phyloP scores from a whole-genome alignment of 1,139 yeast species.

The Blastobotrys buckinghamii region DNA sequence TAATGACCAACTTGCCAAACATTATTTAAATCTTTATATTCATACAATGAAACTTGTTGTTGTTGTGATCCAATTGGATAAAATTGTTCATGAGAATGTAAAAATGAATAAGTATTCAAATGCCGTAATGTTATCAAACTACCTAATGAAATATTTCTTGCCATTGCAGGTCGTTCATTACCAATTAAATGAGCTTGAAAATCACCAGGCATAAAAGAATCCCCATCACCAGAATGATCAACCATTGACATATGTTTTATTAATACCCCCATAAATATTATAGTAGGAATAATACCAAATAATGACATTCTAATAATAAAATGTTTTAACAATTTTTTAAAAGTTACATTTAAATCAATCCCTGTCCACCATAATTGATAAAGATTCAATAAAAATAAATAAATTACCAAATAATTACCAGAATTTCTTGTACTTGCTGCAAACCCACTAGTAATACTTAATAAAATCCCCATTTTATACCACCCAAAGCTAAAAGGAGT shows the following conservation, averaged over 20 bases:
- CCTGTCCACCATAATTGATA: constrained; percentile 49
- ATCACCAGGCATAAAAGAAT: constrained; percentile 47
- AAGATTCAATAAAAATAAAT: constrained; percentile 42
- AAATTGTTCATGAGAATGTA: constrained; percentile 57
- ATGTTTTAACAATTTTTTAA: constrained; percentile 30
- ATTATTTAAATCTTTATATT: constrained; percentile 49
- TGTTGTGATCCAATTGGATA: constrained; percentile 53
- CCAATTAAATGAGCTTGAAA: constrained; percentile 50
- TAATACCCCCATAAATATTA: constrained; percentile 45
- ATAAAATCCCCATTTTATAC: constrained; percentile 38
- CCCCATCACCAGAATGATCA: constrained; percentile 45
- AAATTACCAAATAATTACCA: constrained; percentile 48
- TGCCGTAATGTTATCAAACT: constrained; percentile 64
- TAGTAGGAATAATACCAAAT: constrained; percentile 44
- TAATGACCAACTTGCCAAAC: constrained; percentile 58
- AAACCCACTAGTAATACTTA: constrained; percentile 51
- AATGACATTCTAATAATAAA: constrained; percentile 29
- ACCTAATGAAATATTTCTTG: constrained; percentile 56
- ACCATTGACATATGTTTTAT: constrained; percentile 46
- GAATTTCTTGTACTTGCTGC: constrained; percentile 47
- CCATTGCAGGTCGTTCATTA: constrained; percentile 37
- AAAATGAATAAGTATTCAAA: constrained; percentile 51
- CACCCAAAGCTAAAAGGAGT: constrained; percentile 41
- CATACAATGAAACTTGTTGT: constrained; percentile 65
- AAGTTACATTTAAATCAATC: constrained; percentile 44